These are phyloP conservation scores for Diaporthe batatas DNA, from an alignment of 2,329 filamentous ascomycete species.

Conservation along the genomic window DNA sequence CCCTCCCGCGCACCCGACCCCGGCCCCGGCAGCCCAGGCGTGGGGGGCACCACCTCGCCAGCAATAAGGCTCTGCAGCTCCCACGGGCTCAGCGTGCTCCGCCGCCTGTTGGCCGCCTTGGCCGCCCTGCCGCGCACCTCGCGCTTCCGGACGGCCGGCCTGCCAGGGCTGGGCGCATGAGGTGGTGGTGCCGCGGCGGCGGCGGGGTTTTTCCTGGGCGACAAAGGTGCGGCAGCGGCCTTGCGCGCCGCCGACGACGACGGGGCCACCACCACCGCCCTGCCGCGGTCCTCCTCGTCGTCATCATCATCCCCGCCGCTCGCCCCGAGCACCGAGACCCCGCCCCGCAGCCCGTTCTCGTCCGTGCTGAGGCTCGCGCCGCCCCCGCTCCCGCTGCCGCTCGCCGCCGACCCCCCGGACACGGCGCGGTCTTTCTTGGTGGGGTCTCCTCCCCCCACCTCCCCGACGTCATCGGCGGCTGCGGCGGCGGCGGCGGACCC, in stretches of 20 bases:
- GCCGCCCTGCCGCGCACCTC: conserved; percentile 61
- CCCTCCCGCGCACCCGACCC: not conserved
- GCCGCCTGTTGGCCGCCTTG: conserved; percentile 71
- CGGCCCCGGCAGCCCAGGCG: conserved; percentile 13
- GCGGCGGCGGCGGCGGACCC: not conserved
- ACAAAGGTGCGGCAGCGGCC: not conserved
- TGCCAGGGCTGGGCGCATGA: conserved; percentile 46
- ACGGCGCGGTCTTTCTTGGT: conserved; percentile 37
- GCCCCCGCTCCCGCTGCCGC: conserved; percentile 22
- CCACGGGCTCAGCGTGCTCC: conserved; percentile 82
- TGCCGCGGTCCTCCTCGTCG: not conserved
- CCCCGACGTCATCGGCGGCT: too few species aligned
- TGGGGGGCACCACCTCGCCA: conserved; percentile 50
- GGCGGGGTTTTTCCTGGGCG: not conserved
- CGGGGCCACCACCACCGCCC: not conserved
- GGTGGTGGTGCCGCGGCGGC: too few species aligned
- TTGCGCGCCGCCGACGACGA: conserved; percentile 27
- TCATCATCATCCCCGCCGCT: not conserved
- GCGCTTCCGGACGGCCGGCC: conserved; percentile 55
- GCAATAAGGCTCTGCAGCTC: conserved; percentile 77
- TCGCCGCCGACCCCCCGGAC: conserved; percentile 23
- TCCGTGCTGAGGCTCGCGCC: conserved; percentile 29
- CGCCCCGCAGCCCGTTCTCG: conserved; percentile 36
- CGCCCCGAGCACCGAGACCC: not conserved
- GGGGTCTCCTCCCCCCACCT: conserved; percentile 34